Percentiles rank a stretch among this genome's conserved stretches.
phyloP scores from a whole-genome alignment of 371 early-diverging fungal species.

The Haplosporangium sp. region DNA sequence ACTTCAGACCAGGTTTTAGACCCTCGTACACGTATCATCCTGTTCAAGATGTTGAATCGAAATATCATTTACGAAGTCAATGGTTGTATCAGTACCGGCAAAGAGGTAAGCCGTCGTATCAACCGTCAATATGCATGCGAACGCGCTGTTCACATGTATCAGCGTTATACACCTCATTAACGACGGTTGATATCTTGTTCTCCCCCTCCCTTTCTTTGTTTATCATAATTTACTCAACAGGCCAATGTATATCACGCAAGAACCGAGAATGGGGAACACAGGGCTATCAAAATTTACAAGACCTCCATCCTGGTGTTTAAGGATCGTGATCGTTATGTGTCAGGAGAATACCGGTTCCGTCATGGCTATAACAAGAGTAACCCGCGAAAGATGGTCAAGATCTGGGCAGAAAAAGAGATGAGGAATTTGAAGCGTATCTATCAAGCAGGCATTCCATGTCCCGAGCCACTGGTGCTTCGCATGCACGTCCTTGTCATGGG shows the following conservation, averaged over 20 bases:
- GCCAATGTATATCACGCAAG: conserved; percentile 98
- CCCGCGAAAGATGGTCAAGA: conserved; percentile 99
- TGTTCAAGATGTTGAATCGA: conserved; percentile 95
- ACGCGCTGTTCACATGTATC: not conserved
- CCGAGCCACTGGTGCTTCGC: conserved; percentile 92
- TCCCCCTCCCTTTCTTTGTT: not conserved
- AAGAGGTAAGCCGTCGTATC: conserved; percentile 75
- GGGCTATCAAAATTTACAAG: conserved; percentile 99
- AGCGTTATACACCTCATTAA: conserved; percentile 3
- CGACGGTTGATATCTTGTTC: not conserved
- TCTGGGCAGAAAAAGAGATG: conserved; percentile 99
- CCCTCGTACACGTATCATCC: conserved; percentile 95
- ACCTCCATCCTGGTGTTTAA: conserved; percentile 99
- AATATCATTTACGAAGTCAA: conserved; percentile 93
- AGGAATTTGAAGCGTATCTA: conserved; percentile 96
- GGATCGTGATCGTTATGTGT: conserved; percentile 98
- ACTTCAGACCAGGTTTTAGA: conserved; percentile 99
- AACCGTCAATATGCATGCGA: too few species aligned
- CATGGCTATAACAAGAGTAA: conserved; percentile 96
- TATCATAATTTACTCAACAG: conserved; percentile 16
- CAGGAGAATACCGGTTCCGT: conserved; percentile 97
- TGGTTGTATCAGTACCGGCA: conserved; percentile 99
- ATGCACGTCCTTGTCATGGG: conserved; percentile 99
- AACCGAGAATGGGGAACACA: conserved; percentile 85
- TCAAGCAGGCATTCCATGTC: conserved; percentile 94